phyloP scores from a whole-genome alignment of 2,329 filamentous ascomycete genomes.

The Amauroascus verrucosus region DNA sequence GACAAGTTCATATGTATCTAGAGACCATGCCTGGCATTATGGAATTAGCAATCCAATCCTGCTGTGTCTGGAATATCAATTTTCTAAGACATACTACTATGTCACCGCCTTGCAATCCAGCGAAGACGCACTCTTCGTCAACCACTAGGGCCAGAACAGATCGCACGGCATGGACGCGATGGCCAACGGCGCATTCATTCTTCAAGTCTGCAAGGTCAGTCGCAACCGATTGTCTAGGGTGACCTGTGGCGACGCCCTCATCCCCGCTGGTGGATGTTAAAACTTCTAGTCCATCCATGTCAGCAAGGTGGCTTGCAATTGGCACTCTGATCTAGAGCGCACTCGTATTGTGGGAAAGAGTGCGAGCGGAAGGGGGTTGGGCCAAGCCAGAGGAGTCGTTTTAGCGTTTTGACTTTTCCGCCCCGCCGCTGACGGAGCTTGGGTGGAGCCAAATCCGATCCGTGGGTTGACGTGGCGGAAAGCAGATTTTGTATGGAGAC shows the following conservation, averaged over 20 bases:
- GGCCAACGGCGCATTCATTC: conserved; percentile 24
- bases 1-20: conserved; percentile 75
- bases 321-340: too few relatives aligned
- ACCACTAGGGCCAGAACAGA: conserved; percentile 64
- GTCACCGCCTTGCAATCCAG: conserved; percentile 86
- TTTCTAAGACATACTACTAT: conserved; percentile 58
- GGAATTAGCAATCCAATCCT: conserved; percentile 14
- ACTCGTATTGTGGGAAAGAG: background rate
- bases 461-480: background rate
- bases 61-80: too few relatives aligned
- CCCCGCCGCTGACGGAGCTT: conserved; percentile 6
- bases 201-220: background rate
- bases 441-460: background rate
- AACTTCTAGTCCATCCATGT: conserved; percentile 3
- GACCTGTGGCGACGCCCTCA: background rate
- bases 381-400: conserved; percentile 1
- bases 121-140: conserved; percentile 72
- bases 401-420: conserved; percentile 8
- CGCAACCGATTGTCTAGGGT: background rate
- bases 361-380: too few relatives aligned
- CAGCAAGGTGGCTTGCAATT: background rate
- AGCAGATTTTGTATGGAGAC: background rate
- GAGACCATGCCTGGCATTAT: conserved; percentile 57
- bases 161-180: conserved; percentile 34
- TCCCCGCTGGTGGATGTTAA: background rate